These are phyloP conservation scores for Candida insectalens DNA, from an alignment of 805 yeast species.

Conservation along the genomic window DNA sequence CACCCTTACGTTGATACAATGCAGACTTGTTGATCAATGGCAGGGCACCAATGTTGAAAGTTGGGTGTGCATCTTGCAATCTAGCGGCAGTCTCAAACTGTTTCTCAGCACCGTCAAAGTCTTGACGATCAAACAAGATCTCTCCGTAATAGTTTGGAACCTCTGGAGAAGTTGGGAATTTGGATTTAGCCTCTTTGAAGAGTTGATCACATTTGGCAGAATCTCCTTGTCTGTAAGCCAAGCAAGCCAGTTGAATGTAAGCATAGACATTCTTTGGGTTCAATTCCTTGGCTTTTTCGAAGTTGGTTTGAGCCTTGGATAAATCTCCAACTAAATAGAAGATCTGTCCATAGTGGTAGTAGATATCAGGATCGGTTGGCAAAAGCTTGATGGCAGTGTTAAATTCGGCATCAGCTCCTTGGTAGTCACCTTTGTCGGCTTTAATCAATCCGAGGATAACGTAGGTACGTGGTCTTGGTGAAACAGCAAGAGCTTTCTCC, in stretches of 20 bases:
- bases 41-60: slow-evolving; percentile 74
- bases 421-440: slow-evolving; percentile 66
- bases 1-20: slow-evolving; percentile 46
- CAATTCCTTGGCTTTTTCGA: slow-evolving; percentile 63
- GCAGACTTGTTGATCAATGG: slow-evolving; percentile 89
- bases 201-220: slow-evolving; percentile 46
- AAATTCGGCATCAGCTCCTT: slow-evolving; percentile 57
- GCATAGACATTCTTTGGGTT: slow-evolving; percentile 75
- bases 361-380: slow-evolving; percentile 68
- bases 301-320: slow-evolving; percentile 61
- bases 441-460: slow-evolving; percentile 72
- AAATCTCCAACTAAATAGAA: slow-evolving; percentile 73
- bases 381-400: slow-evolving; percentile 60
- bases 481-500: slow-evolving; percentile 51
- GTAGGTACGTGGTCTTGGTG: slow-evolving; percentile 75
- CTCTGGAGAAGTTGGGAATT: slow-evolving; percentile 82
- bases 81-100: slow-evolving; percentile 83
- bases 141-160: slow-evolving; percentile 95
- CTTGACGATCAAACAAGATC: slow-evolving; percentile 74
- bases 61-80: slow-evolving; percentile 62
- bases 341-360: slow-evolving; percentile 93
- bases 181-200: slow-evolving; percentile 59
- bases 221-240: slow-evolving; percentile 71
- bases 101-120: slow-evolving; percentile 58
- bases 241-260: slow-evolving; percentile 87